Evolutionary conservation across 2,329 filamentous ascomycete species (phyloP).

Genomic region (Penicillium thymicola): DNA sequence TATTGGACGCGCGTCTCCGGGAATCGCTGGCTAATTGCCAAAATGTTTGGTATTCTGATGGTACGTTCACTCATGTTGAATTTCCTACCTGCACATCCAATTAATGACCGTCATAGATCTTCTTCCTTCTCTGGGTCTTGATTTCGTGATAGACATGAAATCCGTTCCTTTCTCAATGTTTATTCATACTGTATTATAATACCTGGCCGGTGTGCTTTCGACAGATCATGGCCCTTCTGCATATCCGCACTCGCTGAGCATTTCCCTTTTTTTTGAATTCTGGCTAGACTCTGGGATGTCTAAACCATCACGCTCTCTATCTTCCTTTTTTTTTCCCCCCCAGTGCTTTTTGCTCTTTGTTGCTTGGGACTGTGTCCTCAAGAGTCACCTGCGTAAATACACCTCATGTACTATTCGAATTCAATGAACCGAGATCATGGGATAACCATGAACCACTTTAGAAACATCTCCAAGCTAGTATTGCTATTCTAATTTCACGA

Average conservation of each 20-base stretch:
- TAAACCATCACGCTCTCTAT: constrained; percentile 11
- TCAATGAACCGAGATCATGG: background rate
- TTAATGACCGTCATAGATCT: constrained; percentile 53
- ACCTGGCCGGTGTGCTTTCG: constrained; percentile 18
- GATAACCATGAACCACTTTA: background rate
- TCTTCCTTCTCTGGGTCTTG: constrained; percentile 73
- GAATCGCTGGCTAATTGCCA: constrained; percentile 91
- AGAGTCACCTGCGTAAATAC: constrained; percentile 21
- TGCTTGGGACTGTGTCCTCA: constrained; percentile 20
- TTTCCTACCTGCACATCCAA: background rate
- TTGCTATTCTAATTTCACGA: background rate
- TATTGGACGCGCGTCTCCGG: constrained; percentile 94
- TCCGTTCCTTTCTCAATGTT: background rate
- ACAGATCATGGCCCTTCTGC: constrained; percentile 22
- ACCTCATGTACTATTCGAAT: constrained; percentile 18
- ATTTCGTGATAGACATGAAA: constrained; percentile 45
- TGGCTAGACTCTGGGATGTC: constrained; percentile 26
- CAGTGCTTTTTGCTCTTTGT: background rate
- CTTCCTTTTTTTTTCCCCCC: constrained; percentile 1
- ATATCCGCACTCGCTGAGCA: constrained; percentile 17
- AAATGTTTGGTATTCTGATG: constrained; percentile 81
- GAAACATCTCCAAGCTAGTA: background rate
- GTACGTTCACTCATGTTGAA: constrained; percentile 28
- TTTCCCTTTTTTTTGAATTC: constrained; percentile 15
- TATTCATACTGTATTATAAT: constrained; percentile 35